Base-by-base conservation (phyloP, 176 grass and related monocot species). In the Themeda triandra region DNA sequence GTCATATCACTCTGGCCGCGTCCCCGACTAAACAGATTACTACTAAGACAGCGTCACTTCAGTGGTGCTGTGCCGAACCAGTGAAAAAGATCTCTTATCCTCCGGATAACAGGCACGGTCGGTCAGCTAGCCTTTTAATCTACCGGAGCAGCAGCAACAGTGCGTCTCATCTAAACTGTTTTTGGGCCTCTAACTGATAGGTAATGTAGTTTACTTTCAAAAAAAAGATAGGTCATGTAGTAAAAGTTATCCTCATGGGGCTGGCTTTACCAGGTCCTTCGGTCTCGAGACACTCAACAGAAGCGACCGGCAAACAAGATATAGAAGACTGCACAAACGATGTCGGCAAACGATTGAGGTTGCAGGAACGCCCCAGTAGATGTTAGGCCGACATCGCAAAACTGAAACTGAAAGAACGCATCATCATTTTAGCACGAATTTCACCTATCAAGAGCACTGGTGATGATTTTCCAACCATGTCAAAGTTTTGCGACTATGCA, bases 41-140 rank as follows among this genome's bases (percentile, higher is more conserved):
- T 56, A 23, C 53, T 49, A 69, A n/a, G 10, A 4, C 17, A 11
- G 18, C 25, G 44, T 4, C 80, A 24, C 53, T 48, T 48, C 76
- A 69, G 71, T 82, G 71, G 10, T 13, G 32, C 63, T 54, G 64
- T 70, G 39, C 69, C 49, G 24, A 81, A 85, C 37, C 69, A 76
- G 36, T 44, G 19, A 53, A 18, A 49, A 77, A 49, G 30, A 82
- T 69, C 49, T 6, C 12, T 73, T 83, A 72, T 86, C 84, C 77
- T 23, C 8, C 17, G 8, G 66, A 66, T 8, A 48, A 19, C 42
- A 18, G 79, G 32, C 41, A 68, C 60, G 42, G 37, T 25, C 58
- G 58, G 58, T 60, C 28, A 35, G 33, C 19, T 15, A 21, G 54
- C 35, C 27, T 53, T 56, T 31, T 14, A 39, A 79, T 48, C 42